A percentile compares a stretch with the other conserved stretches of the same genome.
Conservation (phyloP, 805 yeast genomes). For the Barnettozyma siamensis region DNA sequence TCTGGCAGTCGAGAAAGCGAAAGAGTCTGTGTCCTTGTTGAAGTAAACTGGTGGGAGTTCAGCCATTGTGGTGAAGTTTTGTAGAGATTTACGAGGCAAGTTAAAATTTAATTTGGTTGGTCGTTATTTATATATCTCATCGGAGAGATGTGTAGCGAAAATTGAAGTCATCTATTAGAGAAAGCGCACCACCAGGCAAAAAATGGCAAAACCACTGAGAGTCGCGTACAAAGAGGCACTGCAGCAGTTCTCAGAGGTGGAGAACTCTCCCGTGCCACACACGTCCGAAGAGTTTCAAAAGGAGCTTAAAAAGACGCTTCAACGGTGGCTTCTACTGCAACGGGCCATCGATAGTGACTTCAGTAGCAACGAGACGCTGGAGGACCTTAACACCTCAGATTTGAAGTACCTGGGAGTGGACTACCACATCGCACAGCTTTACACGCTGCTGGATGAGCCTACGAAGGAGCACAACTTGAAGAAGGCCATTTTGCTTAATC, state of each 20-base stretch:
- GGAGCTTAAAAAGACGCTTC: slow-evolving; percentile 31
- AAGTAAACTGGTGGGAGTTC: slow-evolving; percentile 37
- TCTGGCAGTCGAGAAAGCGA: slow-evolving; percentile 74
- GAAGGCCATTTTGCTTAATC: slow-evolving; percentile 37
- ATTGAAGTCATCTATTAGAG: too few species aligned
- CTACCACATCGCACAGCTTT: slow-evolving; percentile 46
- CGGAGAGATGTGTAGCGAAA: not conserved
- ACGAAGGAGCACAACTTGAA: slow-evolving; percentile 31
- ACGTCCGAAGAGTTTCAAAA: slow-evolving; percentile 40
- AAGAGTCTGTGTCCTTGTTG: slow-evolving; percentile 68
- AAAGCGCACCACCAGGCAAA: too few species aligned
- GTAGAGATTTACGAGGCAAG: not conserved
- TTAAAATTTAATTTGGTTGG: too few species aligned
- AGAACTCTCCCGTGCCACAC: slow-evolving; percentile 27
- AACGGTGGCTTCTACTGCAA: slow-evolving; percentile 40
- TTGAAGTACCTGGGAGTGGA: slow-evolving; percentile 55
- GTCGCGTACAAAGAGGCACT: slow-evolving; percentile 4
- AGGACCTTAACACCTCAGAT: slow-evolving; percentile 61
- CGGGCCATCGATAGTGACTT: slow-evolving; percentile 43
- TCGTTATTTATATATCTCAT: too few species aligned
- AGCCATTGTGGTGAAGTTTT: not conserved
- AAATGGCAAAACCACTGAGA: slow-evolving; percentile 7
- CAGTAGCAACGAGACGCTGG: slow-evolving; percentile 64
- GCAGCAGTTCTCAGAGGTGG: not conserved
- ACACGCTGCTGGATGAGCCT: slow-evolving; percentile 25